Evolutionary conservation across 2,329 filamentous ascomycete genomes (phyloP), one percentile per base, ranked within the genome.

Genomic region (Triangularia setosa): DNA sequence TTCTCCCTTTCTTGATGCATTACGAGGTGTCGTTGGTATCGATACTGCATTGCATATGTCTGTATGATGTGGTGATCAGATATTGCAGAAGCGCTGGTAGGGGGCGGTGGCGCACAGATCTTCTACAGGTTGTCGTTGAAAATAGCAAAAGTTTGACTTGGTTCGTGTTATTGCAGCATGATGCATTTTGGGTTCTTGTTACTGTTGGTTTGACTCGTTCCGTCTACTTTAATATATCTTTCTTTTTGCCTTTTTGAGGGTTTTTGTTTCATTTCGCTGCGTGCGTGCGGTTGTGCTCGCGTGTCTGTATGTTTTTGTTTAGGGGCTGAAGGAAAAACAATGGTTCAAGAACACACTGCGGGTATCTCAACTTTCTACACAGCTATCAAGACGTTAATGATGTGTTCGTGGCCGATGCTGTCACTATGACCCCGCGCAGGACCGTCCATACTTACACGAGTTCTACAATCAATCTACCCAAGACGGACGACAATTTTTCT

Each of bases 141-240:
- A 44, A 59, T 44, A 25, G 14, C 18, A 59, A 59, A 59, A 59
- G 57, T 44, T 44, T 58, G 56, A 30, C 35, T 58, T 58, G 56
- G 56, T 18, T 18, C 18, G 12, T 9, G 40, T 28, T 58, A 24
- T 58, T 30, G 27, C 55, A 28, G n/a, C 55, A 23, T 16, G 25
- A n/a, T 57, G 54, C 23, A 30, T 57, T 27, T n/a, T 57, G 27
- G 23, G n/a, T 44, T 59, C 18, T 48, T n/a, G 35, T 44, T 59
- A 58, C 30, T 59, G 18, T 24, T 59, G 23, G 8, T 27, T 30
- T 23, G 21, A 35, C 40, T 44, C 27, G 4, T 59, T 59, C 16
- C 9, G 28, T 18, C 18, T 44, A 16, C 12, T 59, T 59, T 59
- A n/a, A 24, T 59, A 16, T 59, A 25, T 27, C 21, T 40, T 24